Percentiles rank a stretch among this genome's conserved stretches.
Conservation (phyloP, 2,329 filamentous ascomycete species). For the Hypoxylon sp. region DNA sequence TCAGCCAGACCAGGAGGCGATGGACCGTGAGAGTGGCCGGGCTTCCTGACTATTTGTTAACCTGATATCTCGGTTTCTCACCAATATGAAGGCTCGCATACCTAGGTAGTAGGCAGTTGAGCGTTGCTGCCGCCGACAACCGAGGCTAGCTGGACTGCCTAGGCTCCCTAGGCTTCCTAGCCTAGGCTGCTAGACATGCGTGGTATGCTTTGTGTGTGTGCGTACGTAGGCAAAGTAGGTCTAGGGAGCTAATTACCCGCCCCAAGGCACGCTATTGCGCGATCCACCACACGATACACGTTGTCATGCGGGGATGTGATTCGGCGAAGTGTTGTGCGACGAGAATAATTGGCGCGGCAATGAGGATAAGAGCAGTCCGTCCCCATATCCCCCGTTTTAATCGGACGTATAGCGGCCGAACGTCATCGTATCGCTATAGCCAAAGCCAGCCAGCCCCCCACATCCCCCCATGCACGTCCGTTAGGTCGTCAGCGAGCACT, state of each 20-base stretch:
- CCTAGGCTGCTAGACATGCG: no score
- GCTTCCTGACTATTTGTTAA: background rate
- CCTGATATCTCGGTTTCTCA: background rate
- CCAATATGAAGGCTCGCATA: background rate
- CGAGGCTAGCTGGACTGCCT: slow-evolving; percentile 28
- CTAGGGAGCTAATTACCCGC: no score
- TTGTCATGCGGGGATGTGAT: slow-evolving; percentile 24
- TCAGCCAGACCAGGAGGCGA: slow-evolving; percentile 1
- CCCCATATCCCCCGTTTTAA: slow-evolving; percentile 29
- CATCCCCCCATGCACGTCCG: slow-evolving; percentile 28
- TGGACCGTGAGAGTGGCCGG: slow-evolving; percentile 14
- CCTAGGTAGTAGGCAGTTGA: slow-evolving; percentile 2
- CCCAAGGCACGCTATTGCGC: slow-evolving; percentile 23
- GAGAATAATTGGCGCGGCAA: slow-evolving; percentile 34
- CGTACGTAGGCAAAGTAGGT: no score
- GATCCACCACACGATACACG: slow-evolving; percentile 25
- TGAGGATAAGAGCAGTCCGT: slow-evolving; percentile 18
- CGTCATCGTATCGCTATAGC: slow-evolving; percentile 29
- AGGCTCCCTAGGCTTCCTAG: no score
- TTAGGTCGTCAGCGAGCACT: slow-evolving; percentile 2
- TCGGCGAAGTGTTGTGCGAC: slow-evolving; percentile 18
- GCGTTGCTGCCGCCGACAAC: slow-evolving; percentile 23
- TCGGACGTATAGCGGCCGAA: slow-evolving; percentile 35
- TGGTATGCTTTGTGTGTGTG: no score
- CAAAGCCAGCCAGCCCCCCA: slow-evolving; percentile 24